Evolutionary conservation across 2,329 filamentous ascomycete genomes (phyloP), one percentile per base, ranked within the genome.

Genomic region (Beauveria varroae): DNA sequence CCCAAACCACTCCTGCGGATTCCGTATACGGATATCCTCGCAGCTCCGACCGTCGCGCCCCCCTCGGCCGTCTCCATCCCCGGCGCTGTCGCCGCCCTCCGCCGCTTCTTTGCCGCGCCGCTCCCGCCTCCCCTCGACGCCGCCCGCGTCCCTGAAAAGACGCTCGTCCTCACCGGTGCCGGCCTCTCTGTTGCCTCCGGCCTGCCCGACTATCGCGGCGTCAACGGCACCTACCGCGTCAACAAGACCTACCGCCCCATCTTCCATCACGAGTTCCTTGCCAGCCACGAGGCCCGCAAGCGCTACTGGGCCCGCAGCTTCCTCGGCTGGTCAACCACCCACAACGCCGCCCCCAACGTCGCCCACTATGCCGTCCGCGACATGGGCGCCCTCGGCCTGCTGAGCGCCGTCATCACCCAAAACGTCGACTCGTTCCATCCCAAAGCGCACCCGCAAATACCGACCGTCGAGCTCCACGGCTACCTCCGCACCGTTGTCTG

Each of bases 291-390:
- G 72, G 86, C 90, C 14, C 81, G 95, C 65, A 95, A 97, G 74
- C 81, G 95, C 64, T 99, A 99, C 73, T 99, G 95, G 95, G 93
- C 95, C 1, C 80, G 95, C 54, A 96, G 90, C 70, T 99, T 96
- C 73, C 77, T 99, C 22, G 95, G 95, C 43, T 98, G 93, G 93
- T 87, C 90, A 4, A 91, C 85, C 50, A 78, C 98, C 66, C 78
- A 89, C 69, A 87, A 85, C 64, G 90, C 91, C n/a, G 78, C 77
- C 62, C 93, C 93, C 14, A 98, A 98, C 70, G 76, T 79, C 3
- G 87, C 86, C 2, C 95, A 99, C 75, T 81, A 84, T 71, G 91
- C 93, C 2, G 83, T 98, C 61, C 81, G 84, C 57, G 81, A 88
- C 65, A 78, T 98, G 41, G 89, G 85, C 3, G 74, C 81, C 5